phyloP scores from a whole-genome alignment of 257 asterid species.

The Cruciata laevipes region DNA sequence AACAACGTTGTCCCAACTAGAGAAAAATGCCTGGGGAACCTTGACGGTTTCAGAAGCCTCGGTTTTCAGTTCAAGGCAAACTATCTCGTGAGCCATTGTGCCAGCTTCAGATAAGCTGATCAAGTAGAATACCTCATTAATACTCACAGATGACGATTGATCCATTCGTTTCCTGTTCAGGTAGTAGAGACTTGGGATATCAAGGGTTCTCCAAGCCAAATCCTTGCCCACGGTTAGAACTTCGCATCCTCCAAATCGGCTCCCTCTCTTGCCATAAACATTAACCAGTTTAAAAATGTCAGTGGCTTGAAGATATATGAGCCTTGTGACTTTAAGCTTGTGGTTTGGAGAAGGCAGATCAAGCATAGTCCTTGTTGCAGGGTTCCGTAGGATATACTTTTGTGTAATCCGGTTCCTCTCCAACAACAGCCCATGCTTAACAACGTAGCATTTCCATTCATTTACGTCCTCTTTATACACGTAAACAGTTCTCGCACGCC shows the following conservation, averaged over 20 bases:
- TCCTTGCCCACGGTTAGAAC: conserved; percentile 21
- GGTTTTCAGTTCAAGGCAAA: conserved; percentile 25
- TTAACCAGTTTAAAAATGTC: conserved; percentile 9
- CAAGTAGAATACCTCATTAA: conserved; percentile 8
- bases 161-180: background rate
- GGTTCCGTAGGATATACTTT: background rate
- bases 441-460: background rate
- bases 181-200: conserved; percentile 13
- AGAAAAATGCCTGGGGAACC: background rate
- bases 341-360: background rate
- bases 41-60: conserved; percentile 14
- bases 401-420: background rate
- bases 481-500: background rate
- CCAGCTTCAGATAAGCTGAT: background rate
- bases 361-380: conserved; percentile 1
- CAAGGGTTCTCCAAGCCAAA: conserved; percentile 21
- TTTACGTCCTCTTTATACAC: background rate
- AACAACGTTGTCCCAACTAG: background rate
- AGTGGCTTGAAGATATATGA: background rate
- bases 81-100: background rate
- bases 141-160: background rate
- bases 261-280: background rate
- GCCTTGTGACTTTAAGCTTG: background rate
- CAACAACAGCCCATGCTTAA: conserved; percentile 6
- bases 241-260: conserved; percentile 7